Evolutionary conservation across 257 asterid species (phyloP), one percentile per base, ranked within the genome.

Genomic region (Nicotiana paniculata): DNA sequence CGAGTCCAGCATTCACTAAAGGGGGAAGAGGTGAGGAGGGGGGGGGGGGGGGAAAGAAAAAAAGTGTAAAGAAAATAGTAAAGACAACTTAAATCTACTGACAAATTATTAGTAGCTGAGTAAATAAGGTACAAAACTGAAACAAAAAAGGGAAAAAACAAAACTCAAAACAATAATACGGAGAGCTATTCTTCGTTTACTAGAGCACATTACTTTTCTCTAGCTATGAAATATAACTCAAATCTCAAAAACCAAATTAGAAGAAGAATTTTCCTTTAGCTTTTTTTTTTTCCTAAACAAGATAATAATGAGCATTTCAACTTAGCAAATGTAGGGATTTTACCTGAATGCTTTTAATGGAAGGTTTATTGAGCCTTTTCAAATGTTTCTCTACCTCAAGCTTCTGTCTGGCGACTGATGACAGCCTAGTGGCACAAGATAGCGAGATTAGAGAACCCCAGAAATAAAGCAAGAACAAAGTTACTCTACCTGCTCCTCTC

Each of bases 291-390:
- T 39, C 48, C 48, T 39, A 39, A 43, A 43, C 3, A 43, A 43
- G 48, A 43, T 43, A 43, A 43, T 8, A 8, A 9, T 43, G 48
- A 43, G 48, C 48, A 7, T 1, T 7, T 43, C 48, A 43, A 43
- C 9, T 1, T 43, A 43, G 48, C 48, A 43, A 43, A 43, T 43
- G 48, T 43, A 43, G 1, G 48, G 11, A 8, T 43, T 21, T 7
- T 80, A 92, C 98, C 96, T 92, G 85, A 88, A 93, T 92, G 86
- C 92, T 88, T 76, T 92, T 93, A 61, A 90, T 16, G 51, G 97
- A 87, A 82, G 93, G 89, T 81, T 93, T 93, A 83, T 93, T 93
- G 68, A 93, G 90, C 84, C 96, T 85, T 9, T 89, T 90, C 93
- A 92, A 89, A 85, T 93, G 98, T 84, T 89, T 92, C 78, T 89